These are phyloP conservation scores for Camellia lanceoleosa DNA, from an alignment of 148 eudicot species.

Conservation along the genomic window DNA sequence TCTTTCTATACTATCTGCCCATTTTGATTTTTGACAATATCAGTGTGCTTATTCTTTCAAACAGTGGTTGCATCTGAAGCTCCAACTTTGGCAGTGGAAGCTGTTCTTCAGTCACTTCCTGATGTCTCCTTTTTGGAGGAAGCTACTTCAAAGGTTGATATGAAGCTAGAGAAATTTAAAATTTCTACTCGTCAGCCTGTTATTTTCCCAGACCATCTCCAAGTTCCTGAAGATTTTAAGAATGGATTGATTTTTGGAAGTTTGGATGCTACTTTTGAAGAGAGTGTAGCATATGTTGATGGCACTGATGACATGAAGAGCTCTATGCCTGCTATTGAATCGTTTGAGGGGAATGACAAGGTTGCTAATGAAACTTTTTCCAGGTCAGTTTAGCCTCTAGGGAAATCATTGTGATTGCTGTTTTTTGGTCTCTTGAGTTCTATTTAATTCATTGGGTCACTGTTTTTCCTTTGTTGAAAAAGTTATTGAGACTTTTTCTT, in stretches of 20 bases:
- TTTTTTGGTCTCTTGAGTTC: background rate
- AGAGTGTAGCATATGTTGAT: constrained; percentile 10
- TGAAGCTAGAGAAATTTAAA: constrained; percentile 40
- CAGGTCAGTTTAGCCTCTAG: constrained; percentile 34
- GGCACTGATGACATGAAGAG: constrained; percentile 16
- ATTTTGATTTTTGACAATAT: background rate
- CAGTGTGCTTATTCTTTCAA: background rate
- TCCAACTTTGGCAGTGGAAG: constrained; percentile 15
- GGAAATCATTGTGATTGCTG: background rate
- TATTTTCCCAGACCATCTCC: constrained; percentile 67
- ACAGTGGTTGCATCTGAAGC: constrained; percentile 24
- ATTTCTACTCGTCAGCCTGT: constrained; percentile 46
- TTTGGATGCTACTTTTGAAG: constrained; percentile 43
- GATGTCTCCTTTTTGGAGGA: constrained; percentile 34
- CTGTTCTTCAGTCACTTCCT: constrained; percentile 11
- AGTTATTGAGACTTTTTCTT: too few relatives aligned
- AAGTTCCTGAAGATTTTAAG: constrained; percentile 65
- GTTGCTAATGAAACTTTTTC: constrained; percentile 27
- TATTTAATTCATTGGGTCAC: background rate
- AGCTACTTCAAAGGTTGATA: constrained; percentile 41
- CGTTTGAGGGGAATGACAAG: constrained; percentile 22
- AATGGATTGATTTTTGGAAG: constrained; percentile 65
- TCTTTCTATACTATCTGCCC: background rate
- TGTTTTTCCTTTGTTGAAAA: background rate
- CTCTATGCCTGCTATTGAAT: constrained; percentile 24